These are phyloP conservation scores for Cicer arietinum DNA, from an alignment of 306 rosid genomes.

Conservation along the genomic window DNA sequence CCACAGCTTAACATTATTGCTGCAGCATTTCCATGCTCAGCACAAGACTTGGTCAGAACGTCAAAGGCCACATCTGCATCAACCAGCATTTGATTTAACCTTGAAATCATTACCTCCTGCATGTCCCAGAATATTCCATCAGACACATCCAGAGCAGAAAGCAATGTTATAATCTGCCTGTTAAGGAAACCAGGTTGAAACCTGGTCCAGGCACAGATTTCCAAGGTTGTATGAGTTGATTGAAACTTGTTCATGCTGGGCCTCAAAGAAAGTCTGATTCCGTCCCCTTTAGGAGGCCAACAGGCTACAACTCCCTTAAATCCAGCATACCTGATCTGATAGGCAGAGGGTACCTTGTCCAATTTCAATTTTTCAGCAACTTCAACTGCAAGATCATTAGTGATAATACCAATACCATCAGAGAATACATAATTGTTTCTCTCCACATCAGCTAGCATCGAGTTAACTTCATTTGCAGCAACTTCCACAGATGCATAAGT, in stretches of 20 bases:
- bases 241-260: conserved; percentile 73
- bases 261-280: conserved; percentile 69
- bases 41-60: conserved; percentile 81
- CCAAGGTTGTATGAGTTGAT: conserved; percentile 64
- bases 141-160: conserved; percentile 64
- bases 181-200: conserved; percentile 91
- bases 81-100: conserved; percentile 61
- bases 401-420: conserved; percentile 84
- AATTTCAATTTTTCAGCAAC: conserved; percentile 77
- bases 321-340: conserved; percentile 91
- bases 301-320: conserved; percentile 87
- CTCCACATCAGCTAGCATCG: conserved; percentile 56
- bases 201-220: conserved; percentile 90
- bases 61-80: conserved; percentile 73
- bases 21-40: conserved; percentile 82
- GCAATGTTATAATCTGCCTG: conserved; percentile 80
- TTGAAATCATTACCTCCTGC: conserved; percentile 80
- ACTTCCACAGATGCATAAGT: conserved; percentile 90
- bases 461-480: conserved; percentile 54
- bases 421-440: conserved; percentile 68
- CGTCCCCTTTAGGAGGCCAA: conserved; percentile 75
- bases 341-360: conserved; percentile 72
- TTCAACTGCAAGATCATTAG: conserved; percentile 82
- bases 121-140: conserved; percentile 77
- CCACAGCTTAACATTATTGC: conserved; percentile 96